These are phyloP conservation scores for Amyloporia xantha DNA, from an alignment of 768 basidiomycete genomes.

Conservation along the genomic window DNA sequence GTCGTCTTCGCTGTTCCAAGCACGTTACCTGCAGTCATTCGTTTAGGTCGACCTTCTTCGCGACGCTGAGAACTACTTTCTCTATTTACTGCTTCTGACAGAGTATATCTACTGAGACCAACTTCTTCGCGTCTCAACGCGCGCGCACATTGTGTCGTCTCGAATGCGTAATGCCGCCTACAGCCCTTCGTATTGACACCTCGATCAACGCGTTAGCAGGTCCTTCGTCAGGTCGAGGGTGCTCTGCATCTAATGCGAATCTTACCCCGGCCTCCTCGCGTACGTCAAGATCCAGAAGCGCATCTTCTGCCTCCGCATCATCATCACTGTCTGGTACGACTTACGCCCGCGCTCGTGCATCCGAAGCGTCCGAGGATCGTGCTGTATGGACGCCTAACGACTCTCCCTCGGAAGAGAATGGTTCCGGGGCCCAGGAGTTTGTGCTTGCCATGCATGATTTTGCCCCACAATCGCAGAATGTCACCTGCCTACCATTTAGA, in stretches of 20 bases:
- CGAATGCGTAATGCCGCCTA: slow-evolving; percentile 19
- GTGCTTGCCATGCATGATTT: slow-evolving; percentile 95
- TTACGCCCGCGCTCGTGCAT: slow-evolving; percentile 7
- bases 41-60: too few species aligned
- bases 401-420: slow-evolving; percentile 14
- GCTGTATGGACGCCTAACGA: slow-evolving; percentile 9
- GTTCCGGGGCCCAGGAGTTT: slow-evolving; percentile 43
- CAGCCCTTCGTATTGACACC: slow-evolving; percentile 28
- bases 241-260: background rate
- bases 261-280: slow-evolving; percentile 11
- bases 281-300: slow-evolving; percentile 20
- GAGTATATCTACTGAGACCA: too few species aligned
- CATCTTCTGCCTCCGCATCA: slow-evolving; percentile 20
- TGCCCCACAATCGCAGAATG: slow-evolving; percentile 56
- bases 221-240: slow-evolving; percentile 14
- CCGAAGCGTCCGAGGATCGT: background rate
- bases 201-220: slow-evolving; percentile 18
- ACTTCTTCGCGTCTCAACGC: too few species aligned
- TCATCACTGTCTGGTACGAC: slow-evolving; percentile 18
- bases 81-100: too few species aligned
- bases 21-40: too few species aligned
- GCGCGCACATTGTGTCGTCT: too few species aligned
- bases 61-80: too few species aligned
- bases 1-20: too few species aligned
- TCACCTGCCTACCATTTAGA: slow-evolving; percentile 82